These are phyloP conservation scores for Syncephalastrum monosporum DNA, from an alignment of 371 early-diverging fungal genomes.

Conservation along the genomic window DNA sequence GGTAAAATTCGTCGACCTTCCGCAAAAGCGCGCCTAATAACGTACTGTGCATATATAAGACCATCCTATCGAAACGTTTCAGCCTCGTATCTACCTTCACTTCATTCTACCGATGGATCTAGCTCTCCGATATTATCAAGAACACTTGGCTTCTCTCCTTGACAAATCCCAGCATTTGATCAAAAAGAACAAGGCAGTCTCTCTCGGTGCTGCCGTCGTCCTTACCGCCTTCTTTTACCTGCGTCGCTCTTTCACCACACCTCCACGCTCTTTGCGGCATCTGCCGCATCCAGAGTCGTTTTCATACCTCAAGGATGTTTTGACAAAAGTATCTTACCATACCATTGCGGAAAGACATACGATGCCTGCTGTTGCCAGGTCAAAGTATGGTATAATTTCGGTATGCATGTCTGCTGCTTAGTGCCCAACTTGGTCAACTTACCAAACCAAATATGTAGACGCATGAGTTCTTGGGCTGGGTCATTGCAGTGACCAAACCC, in stretches of 20 bases:
- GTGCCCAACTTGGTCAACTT: not conserved
- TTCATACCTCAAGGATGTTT: not conserved
- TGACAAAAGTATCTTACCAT: constrained; percentile 2
- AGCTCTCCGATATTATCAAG: too few species aligned
- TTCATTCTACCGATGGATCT: too few species aligned
- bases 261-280: constrained; percentile 11
- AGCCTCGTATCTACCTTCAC: too few species aligned
- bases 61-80: too few species aligned
- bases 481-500: constrained; percentile 18
- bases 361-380: constrained; percentile 3
- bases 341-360: constrained; percentile 2
- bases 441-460: not conserved
- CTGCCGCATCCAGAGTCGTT: constrained; percentile 11
- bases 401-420: not conserved
- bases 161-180: too few species aligned
- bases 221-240: not conserved
- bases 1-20: too few species aligned
- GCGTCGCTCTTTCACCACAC: not conserved
- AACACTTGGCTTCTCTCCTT: too few species aligned
- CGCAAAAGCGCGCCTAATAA: too few species aligned
- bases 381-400: constrained; percentile 9
- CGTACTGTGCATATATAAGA: too few species aligned
- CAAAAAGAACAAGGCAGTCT: too few species aligned
- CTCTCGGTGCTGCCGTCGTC: too few species aligned
- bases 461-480: constrained; percentile 18